A percentile compares a stretch with the other conserved stretches of the same genome.
These are phyloP conservation scores for Collybia sordida DNA, from an alignment of 768 basidiomycete species.

Conservation along the genomic window DNA sequence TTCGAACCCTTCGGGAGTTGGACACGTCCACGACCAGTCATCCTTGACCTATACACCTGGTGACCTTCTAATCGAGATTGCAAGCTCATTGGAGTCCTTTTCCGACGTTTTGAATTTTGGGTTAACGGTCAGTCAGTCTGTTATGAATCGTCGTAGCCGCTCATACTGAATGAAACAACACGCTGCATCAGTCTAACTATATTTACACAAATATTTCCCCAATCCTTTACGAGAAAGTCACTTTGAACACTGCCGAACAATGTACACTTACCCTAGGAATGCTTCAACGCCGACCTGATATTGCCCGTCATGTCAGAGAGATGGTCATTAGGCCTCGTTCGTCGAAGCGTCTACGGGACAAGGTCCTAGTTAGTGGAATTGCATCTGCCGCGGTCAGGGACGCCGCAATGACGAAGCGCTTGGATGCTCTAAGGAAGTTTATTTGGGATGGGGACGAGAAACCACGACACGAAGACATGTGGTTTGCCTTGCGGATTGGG, in stretches of 20 bases:
- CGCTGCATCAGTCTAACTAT: conserved; percentile 44
- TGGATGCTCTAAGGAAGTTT: conserved; percentile 69
- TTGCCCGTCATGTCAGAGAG: conserved; percentile 68
- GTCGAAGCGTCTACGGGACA: conserved; percentile 19
- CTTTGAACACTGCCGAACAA: conserved; percentile 55
- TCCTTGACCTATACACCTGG: conserved; percentile 35
- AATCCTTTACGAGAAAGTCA: conserved; percentile 58
- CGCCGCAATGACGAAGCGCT: conserved; percentile 42
- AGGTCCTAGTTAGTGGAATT: conserved; percentile 28
- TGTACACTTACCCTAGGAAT: conserved; percentile 64
- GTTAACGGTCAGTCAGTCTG: conserved; percentile 55
- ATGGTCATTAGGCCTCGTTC: conserved; percentile 49
- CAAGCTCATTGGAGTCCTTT: conserved; percentile 48
- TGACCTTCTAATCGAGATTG: conserved; percentile 70
- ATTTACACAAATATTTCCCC: conserved; percentile 54
- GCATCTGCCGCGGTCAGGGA: conserved; percentile 54
- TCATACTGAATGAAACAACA: not conserved
- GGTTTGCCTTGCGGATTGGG: conserved; percentile 71
- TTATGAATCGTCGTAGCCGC: not conserved
- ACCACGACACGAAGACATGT: conserved; percentile 71
- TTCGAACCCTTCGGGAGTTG: not conserved
- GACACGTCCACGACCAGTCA: not conserved
- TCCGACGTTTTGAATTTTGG: conserved; percentile 59
- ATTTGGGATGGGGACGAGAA: conserved; percentile 74
- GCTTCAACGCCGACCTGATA: conserved; percentile 51